phyloP scores from a whole-genome alignment of 495 filamentous ascomycete species.

The Tetracladium setigerum region DNA sequence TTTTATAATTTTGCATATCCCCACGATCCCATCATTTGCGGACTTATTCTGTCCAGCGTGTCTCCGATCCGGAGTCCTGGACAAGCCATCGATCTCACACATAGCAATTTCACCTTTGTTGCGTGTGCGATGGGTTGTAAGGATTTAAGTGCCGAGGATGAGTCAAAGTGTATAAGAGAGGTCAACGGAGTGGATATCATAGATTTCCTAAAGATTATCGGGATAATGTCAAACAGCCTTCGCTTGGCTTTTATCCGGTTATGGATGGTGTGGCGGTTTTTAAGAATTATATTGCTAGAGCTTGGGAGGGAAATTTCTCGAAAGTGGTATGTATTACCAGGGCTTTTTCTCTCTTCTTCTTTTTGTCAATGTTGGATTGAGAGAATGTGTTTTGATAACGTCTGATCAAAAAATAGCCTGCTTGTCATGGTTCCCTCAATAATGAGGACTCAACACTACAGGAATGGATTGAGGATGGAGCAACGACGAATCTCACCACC shows the following conservation, averaged over 20 bases:
- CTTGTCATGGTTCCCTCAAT: too few species aligned
- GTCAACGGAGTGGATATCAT: constrained; percentile 31
- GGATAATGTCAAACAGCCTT: constrained; percentile 26
- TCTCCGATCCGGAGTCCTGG: constrained; percentile 31
- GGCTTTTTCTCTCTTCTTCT: too few species aligned
- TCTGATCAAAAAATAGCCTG: too few species aligned
- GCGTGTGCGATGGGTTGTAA: constrained; percentile 37
- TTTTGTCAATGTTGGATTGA: too few species aligned
- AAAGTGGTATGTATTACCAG: background rate
- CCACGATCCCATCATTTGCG: constrained; percentile 36
- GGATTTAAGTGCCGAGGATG: constrained; percentile 26
- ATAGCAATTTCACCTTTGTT: constrained; percentile 33
- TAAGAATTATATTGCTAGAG: constrained; percentile 34
- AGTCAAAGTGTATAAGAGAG: constrained; percentile 39
- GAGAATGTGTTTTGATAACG: too few species aligned
- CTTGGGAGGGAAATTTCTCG: constrained; percentile 6
- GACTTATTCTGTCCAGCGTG: constrained; percentile 35
- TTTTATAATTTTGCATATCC: constrained; percentile 37
- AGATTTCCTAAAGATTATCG: constrained; percentile 32
- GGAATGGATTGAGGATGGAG: too few species aligned
- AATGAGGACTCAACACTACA: too few species aligned
- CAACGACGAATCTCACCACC: too few species aligned
- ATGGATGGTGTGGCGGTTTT: constrained; percentile 34
- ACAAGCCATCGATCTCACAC: constrained; percentile 29
- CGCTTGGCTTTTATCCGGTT: constrained; percentile 32